phyloP scores from a whole-genome alignment of 257 asterid species.

The Forsythia suspensa region DNA sequence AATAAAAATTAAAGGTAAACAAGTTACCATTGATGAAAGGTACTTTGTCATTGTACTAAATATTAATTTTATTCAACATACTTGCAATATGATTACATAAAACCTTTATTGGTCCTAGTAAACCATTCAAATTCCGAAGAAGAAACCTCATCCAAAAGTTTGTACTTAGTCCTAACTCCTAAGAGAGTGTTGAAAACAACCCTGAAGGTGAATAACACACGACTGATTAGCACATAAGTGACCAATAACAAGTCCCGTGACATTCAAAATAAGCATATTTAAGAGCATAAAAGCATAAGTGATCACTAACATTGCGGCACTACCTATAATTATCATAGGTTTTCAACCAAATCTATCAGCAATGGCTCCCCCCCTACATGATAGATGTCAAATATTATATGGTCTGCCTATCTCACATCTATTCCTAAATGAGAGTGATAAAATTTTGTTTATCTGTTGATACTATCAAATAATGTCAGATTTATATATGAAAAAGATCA shows the following conservation, averaged over 20 bases:
- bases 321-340: constrained; percentile 68
- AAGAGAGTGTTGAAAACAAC: constrained; percentile 75
- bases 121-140: constrained; percentile 73
- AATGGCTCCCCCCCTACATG: constrained; percentile 61
- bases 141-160: constrained; percentile 83
- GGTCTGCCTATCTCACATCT: too few species aligned
- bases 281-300: not conserved
- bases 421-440: not conserved
- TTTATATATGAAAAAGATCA: not conserved
- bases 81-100: not conserved
- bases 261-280: not conserved
- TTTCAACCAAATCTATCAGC: constrained; percentile 78
- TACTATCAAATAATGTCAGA: too few species aligned
- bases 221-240: not conserved
- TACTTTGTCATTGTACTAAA: not conserved
- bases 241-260: not conserved
- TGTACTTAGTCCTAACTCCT: constrained; percentile 80
- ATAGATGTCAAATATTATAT: constrained; percentile 37
- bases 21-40: not conserved
- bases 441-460: too few species aligned
- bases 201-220: too few species aligned
- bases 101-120: constrained; percentile 82
- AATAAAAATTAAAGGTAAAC: not conserved
- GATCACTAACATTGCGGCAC: constrained; percentile 51
- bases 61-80: too few species aligned